phyloP scores from a whole-genome alignment of 345 rosid species.

The Melastoma malabathricum region DNA sequence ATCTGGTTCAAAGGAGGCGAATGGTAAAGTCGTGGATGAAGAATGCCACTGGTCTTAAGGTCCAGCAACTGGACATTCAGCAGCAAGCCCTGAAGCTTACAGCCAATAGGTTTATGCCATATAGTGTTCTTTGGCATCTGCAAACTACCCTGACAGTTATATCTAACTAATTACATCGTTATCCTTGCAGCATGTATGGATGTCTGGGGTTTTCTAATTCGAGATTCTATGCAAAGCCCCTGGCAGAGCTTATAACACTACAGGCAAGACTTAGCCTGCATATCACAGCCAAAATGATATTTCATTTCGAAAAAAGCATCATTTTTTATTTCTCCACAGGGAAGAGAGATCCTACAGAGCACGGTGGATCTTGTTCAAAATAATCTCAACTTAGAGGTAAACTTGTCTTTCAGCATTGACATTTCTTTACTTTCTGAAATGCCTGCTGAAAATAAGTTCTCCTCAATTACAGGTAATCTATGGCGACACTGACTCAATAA shows the following conservation, averaged over 20 bases:
- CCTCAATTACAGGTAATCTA: constrained; percentile 65
- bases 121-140: constrained; percentile 8
- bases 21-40: constrained; percentile 78
- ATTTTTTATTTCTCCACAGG: constrained; percentile 25
- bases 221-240: constrained; percentile 95
- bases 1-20: constrained; percentile 80
- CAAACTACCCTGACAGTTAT: background rate
- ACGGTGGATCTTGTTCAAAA: constrained; percentile 95
- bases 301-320: too few relatives aligned
- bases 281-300: too few relatives aligned
- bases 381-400: constrained; percentile 80
- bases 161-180: background rate
- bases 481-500: constrained; percentile 98
- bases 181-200: constrained; percentile 82
- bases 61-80: constrained; percentile 86
- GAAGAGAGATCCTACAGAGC: constrained; percentile 92
- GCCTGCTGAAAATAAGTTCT: constrained; percentile 12
- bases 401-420: constrained; percentile 11
- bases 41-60: constrained; percentile 62
- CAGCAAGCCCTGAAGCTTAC: constrained; percentile 98
- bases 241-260: constrained; percentile 89
- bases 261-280: constrained; percentile 33
- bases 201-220: constrained; percentile 98
- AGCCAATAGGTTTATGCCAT: constrained; percentile 60
- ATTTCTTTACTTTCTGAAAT: constrained; percentile 5